Percentiles rank a stretch among this genome's conserved stretches.
These are phyloP conservation scores for Teunomyces pallodes DNA, from an alignment of 805 yeast species.

Conservation along the genomic window DNA sequence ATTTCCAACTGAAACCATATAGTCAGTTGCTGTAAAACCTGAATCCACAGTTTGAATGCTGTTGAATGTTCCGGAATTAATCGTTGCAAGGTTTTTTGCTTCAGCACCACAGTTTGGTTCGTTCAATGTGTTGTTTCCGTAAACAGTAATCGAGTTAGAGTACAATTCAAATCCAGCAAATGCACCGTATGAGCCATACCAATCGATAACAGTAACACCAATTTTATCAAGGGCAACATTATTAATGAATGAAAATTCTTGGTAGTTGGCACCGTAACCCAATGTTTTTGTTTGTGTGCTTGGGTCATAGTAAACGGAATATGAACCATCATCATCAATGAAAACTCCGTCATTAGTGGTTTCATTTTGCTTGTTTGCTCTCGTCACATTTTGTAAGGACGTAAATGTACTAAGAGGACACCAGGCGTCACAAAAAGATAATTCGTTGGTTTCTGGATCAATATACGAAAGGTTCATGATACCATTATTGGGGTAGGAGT, in stretches of 20 bases:
- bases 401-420: constrained; percentile 65
- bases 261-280: constrained; percentile 52
- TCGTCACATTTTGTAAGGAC: constrained; percentile 28
- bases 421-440: constrained; percentile 75
- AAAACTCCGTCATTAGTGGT: constrained; percentile 22
- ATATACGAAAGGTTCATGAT: constrained; percentile 89
- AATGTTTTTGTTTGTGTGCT: constrained; percentile 32
- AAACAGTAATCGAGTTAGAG: constrained; percentile 57
- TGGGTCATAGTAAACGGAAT: constrained; percentile 32
- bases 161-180: constrained; percentile 72
- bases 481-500: constrained; percentile 77
- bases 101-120: constrained; percentile 55
- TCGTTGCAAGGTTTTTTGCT: constrained; percentile 22
- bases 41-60: constrained; percentile 21
- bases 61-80: constrained; percentile 28
- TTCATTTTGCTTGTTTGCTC: constrained; percentile 21
- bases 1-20: constrained; percentile 28
- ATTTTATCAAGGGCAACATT: constrained; percentile 57
- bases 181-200: constrained; percentile 69
- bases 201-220: constrained; percentile 60
- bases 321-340: constrained; percentile 34
- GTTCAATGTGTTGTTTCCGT: constrained; percentile 74
- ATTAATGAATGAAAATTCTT: constrained; percentile 82
- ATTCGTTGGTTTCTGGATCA: constrained; percentile 64
- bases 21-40: constrained; percentile 27